These are phyloP conservation scores for Pilaira anomala DNA, from an alignment of 192 early-diverging fungal genomes.

Conservation along the genomic window DNA sequence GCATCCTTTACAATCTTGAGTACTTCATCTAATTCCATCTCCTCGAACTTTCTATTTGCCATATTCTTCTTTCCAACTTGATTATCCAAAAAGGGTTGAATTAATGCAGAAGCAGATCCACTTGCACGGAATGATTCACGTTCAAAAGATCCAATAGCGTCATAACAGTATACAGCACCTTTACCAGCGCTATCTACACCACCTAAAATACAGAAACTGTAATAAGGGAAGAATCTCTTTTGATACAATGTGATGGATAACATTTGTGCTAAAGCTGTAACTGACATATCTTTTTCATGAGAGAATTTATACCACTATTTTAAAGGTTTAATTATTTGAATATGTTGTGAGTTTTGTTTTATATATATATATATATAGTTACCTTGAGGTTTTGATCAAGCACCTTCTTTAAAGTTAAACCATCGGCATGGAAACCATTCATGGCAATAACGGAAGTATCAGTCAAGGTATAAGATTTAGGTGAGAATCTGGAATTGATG, in stretches of 20 bases:
- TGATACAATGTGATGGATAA: constrained; percentile 88
- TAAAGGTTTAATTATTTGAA: not conserved
- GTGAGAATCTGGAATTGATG: constrained; percentile 92
- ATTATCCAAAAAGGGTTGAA: constrained; percentile 98
- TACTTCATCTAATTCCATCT: constrained; percentile 59
- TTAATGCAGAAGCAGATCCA: constrained; percentile 85
- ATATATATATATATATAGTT: not conserved
- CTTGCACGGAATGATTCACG: constrained; percentile 67
- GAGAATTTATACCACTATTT: constrained; percentile 84
- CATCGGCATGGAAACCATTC: constrained; percentile 88
- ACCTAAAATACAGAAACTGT: constrained; percentile 83
- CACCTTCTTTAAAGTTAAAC: constrained; percentile 75
- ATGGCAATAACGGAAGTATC: constrained; percentile 83
- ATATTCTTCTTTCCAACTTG: constrained; percentile 82
- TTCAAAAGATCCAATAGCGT: constrained; percentile 90
- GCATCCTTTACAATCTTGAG: constrained; percentile 87
- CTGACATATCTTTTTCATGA: constrained; percentile 86
- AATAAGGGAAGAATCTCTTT: constrained; percentile 97
- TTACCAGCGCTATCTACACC: constrained; percentile 89
- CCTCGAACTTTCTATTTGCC: constrained; percentile 33
- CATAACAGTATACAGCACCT: constrained; percentile 90
- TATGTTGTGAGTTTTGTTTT: too few species aligned
- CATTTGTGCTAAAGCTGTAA: constrained; percentile 89
- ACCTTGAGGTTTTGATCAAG: constrained; percentile 88
- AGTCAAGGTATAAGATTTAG: constrained; percentile 87